These are phyloP conservation scores for Fusarium austroafricanum DNA, from an alignment of 2,329 filamentous ascomycete species.

Conservation along the genomic window DNA sequence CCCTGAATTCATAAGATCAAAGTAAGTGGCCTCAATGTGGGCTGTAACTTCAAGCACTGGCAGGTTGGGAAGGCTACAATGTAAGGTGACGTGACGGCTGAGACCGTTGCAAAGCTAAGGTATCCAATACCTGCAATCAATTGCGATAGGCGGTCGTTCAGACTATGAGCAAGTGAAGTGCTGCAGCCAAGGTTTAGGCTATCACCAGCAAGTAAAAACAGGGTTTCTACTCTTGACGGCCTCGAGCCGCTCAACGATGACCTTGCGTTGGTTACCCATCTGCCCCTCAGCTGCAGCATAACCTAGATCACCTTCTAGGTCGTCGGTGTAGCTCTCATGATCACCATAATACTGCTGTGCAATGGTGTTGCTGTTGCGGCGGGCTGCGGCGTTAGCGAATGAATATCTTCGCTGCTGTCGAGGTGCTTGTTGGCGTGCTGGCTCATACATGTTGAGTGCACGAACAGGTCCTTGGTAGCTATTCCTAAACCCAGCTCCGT, in stretches of 20 bases:
- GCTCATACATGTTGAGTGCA: constrained; percentile 58
- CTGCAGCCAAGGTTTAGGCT: constrained; percentile 7
- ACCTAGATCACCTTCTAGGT: constrained; percentile 90
- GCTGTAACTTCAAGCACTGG: constrained; percentile 9
- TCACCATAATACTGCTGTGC: constrained; percentile 65
- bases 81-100: constrained; percentile 3
- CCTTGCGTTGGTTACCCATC: constrained; percentile 90
- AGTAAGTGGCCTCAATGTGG: constrained; percentile 2
- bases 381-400: constrained; percentile 61
- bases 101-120: constrained; percentile 1
- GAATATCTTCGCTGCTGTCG: constrained; percentile 66
- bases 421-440: constrained; percentile 53
- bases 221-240: constrained; percentile 95
- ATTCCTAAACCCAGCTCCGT: constrained; percentile 40
- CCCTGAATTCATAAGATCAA: constrained; percentile 22
- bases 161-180: neutral
- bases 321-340: constrained; percentile 74
- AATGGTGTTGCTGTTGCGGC: constrained; percentile 62
- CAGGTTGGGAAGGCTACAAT: constrained; percentile 8
- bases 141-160: neutral
- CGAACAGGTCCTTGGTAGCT: constrained; percentile 58
- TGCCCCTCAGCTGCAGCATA: constrained; percentile 95
- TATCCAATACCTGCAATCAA: neutral
- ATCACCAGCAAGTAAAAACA: constrained; percentile 96
- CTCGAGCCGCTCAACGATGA: constrained; percentile 96